These are phyloP conservation scores for Phytophthora multivora DNA, from an alignment of 352 stramenopile genomes.

Conservation along the genomic window DNA sequence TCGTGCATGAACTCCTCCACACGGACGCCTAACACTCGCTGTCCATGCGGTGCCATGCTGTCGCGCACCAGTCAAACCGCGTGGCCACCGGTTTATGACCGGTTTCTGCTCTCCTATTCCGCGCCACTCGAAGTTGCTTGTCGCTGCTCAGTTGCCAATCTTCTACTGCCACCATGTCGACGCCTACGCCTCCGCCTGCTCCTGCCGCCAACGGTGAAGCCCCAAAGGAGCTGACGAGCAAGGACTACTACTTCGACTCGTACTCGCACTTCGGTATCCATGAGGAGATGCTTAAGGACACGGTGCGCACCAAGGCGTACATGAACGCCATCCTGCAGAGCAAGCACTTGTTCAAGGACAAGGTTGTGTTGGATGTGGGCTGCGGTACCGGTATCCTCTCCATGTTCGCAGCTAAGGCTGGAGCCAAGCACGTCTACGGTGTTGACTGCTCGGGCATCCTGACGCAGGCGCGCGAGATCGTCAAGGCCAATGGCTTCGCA, in stretches of 20 bases:
- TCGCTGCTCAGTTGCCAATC: conserved; percentile 21
- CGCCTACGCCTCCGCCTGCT: conserved; percentile 29
- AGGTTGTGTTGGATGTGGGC: conserved; percentile 96
- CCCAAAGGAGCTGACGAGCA: conserved; percentile 82
- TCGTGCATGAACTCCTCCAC: too few relatives aligned
- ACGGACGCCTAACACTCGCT: too few relatives aligned
- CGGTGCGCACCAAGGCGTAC: conserved; percentile 96
- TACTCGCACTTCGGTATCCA: conserved; percentile 99
- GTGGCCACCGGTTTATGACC: conserved; percentile 10
- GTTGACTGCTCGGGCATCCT: conserved; percentile 96
- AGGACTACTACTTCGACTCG: conserved; percentile 99
- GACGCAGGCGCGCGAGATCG: conserved; percentile 94
- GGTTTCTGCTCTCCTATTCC: conserved; percentile 5
- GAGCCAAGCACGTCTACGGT: conserved; percentile 92
- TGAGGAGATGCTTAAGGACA: conserved; percentile 98
- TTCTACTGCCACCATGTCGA: conserved; percentile 37
- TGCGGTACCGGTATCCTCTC: conserved; percentile 97
- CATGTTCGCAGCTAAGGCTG: conserved; percentile 97
- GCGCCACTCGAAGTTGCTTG: conserved; percentile 13
- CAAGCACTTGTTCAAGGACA: conserved; percentile 96
- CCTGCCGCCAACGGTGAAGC: conserved; percentile 15
- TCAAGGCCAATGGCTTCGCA: conserved; percentile 93
- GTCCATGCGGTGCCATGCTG: neutral
- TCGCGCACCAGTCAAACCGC: conserved; percentile 35
- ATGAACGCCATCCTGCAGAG: conserved; percentile 98